Evolutionary conservation across 306 rosid genomes (phyloP).

Genomic region (Cucumis sativus): DNA sequence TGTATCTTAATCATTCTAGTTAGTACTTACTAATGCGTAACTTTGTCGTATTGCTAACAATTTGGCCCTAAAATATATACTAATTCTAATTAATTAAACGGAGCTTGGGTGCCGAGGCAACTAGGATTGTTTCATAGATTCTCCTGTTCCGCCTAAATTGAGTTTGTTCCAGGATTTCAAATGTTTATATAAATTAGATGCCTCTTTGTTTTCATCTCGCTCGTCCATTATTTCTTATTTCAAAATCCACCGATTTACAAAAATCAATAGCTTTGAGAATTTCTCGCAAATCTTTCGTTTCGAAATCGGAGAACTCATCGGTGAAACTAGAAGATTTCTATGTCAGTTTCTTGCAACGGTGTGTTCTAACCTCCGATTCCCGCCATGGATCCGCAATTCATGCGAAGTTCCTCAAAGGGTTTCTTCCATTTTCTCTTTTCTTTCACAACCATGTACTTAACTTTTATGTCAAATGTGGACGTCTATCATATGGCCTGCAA

Average conservation of each 20-base stretch:
- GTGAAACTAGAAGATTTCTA: constrained; percentile 22
- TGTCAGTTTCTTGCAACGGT: constrained; percentile 24
- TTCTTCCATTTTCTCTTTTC: constrained; percentile 36
- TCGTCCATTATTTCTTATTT: background rate
- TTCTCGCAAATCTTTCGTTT: constrained; percentile 10
- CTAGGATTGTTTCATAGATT: background rate
- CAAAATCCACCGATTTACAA: background rate
- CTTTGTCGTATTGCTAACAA: too few species aligned
- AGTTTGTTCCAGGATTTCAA: background rate
- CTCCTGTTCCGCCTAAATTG: background rate
- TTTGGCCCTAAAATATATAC: background rate
- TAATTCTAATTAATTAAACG: too few species aligned
- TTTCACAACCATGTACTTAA: constrained; percentile 49
- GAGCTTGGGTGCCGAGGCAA: background rate
- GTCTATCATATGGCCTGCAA: constrained; percentile 32
- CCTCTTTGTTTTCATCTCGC: background rate
- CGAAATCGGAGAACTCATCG: background rate
- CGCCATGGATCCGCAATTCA: constrained; percentile 46
- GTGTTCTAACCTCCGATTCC: constrained; percentile 23
- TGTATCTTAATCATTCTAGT: too few species aligned
- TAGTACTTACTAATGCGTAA: too few species aligned
- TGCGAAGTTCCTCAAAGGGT: constrained; percentile 36
- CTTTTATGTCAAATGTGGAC: constrained; percentile 38
- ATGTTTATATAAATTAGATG: background rate
- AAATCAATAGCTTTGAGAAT: background rate